Evolutionary conservation across 345 rosid genomes (phyloP).

Genomic region (Mercurialis annua): DNA sequence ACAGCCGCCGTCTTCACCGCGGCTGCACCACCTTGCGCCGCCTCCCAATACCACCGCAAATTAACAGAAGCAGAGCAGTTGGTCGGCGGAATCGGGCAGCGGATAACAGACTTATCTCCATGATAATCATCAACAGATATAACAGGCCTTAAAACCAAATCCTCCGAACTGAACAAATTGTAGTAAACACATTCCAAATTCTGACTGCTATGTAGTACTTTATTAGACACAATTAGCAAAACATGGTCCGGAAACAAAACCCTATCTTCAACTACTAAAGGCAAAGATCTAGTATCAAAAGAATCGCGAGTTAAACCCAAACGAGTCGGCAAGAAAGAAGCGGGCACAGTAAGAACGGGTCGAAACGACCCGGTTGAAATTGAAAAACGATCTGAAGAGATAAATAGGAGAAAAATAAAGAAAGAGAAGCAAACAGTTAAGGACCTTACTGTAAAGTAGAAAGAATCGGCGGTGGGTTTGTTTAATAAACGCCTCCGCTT

Average conservation of each 20-base stretch:
- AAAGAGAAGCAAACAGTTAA: slow-evolving; percentile 49
- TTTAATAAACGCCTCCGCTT: slow-evolving; percentile 63
- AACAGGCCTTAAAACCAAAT: slow-evolving; percentile 27
- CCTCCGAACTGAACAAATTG: slow-evolving; percentile 14
- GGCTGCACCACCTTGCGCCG: slow-evolving; percentile 15
- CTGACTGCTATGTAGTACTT: slow-evolving; percentile 24
- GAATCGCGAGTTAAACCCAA: slow-evolving; percentile 38
- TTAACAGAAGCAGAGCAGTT: slow-evolving; percentile 59
- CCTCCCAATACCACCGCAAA: slow-evolving; percentile 43
- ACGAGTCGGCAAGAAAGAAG: slow-evolving; percentile 41
- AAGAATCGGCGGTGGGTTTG: slow-evolving; percentile 30
- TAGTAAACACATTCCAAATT: slow-evolving; percentile 63
- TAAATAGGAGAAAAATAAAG: slow-evolving; percentile 56
- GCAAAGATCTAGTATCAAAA: slow-evolving; percentile 23
- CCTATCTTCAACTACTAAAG: slow-evolving; percentile 48
- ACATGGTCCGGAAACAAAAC: slow-evolving; percentile 82
- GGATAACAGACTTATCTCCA: slow-evolving; percentile 52
- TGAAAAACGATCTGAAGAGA: slow-evolving; percentile 54
- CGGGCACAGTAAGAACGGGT: slow-evolving; percentile 59
- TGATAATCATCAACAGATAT: slow-evolving; percentile 56
- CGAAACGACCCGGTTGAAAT: slow-evolving; percentile 44
- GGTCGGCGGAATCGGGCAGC: slow-evolving; percentile 65
- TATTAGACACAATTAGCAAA: slow-evolving; percentile 49
- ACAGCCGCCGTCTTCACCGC: slow-evolving; percentile 31
- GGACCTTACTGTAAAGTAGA: slow-evolving; percentile 56